Evolutionary conservation across 768 basidiomycete species (phyloP), one percentile per base, ranked within the genome.

Genomic region (Termitomyces heimii): DNA sequence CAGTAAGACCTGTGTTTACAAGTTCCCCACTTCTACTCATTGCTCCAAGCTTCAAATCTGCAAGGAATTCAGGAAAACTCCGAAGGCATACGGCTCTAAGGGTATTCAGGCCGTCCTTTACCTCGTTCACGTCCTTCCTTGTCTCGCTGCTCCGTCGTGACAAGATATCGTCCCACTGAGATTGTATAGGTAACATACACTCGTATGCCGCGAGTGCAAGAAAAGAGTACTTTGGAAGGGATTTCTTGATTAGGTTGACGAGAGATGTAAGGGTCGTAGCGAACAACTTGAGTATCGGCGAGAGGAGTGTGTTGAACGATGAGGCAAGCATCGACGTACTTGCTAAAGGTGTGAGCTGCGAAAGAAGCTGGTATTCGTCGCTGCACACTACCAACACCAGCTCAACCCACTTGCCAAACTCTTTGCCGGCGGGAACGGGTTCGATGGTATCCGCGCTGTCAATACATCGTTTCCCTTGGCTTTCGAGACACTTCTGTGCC

Each of bases 1-100:
- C 86, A 1, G 83, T 9, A 18, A 91, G 68, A 39, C 85, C 82
- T 3, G 85, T 84, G 39, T 82, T 81, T 5, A 65, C 35, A 7
- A 84, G 70, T 65, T 89, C 88, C 4, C 80, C 78, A 4, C 79
- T 80, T 60, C 77, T 84, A 5, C 81, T 70, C 43, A 77, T 66
- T 2, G 79, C 81, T 1, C 84, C 84, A 59, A 85, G 67, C 68
- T 90, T 90, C 64, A 94, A 70, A 66, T 93, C 89, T 18, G 84
- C 89, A 46, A 94, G 67, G 61, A 89, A 88, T 64, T 94, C 91
- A 0, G 92, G 91, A 68, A 93, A 94, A 52, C 88, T 91, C 45
- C 92, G 77, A 57, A 93, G 69, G 64, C 89, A 91, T 1, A 92
- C 75, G 0, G 79, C 82, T 14, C 88, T 75, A 10, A 94, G 72